These are phyloP conservation scores for Pyricularia grisea DNA, from an alignment of 2,329 filamentous ascomycete species.

Conservation along the genomic window DNA sequence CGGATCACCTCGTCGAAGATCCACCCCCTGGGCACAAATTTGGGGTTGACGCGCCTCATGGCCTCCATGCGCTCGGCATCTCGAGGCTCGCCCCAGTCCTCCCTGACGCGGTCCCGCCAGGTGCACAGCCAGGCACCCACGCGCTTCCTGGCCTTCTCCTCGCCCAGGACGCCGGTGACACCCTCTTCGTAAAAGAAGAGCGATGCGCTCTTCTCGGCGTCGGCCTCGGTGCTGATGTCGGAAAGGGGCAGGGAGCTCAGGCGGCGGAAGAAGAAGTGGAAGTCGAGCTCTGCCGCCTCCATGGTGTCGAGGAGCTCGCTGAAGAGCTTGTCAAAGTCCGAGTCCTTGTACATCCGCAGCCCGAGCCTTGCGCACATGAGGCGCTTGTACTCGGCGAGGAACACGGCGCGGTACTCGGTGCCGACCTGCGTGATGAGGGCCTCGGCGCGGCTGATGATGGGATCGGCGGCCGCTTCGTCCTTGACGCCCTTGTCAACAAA, in stretches of 20 bases:
- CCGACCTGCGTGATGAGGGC: slow-evolving; percentile 69
- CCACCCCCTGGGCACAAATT: slow-evolving; percentile 86
- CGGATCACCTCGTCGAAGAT: slow-evolving; percentile 88
- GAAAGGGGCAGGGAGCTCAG: slow-evolving; percentile 54
- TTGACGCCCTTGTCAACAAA: slow-evolving; percentile 66
- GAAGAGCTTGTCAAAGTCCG: slow-evolving; percentile 73
- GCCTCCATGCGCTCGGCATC: slow-evolving; percentile 56
- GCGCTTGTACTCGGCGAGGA: slow-evolving; percentile 80
- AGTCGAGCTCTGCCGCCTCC: slow-evolving; percentile 77
- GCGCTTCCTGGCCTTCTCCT: slow-evolving; percentile 54
- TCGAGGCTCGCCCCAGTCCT: slow-evolving; percentile 54
- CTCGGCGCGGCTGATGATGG: slow-evolving; percentile 73
- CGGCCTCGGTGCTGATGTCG: slow-evolving; percentile 55
- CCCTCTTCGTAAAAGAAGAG: slow-evolving; percentile 77
- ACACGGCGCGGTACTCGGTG: slow-evolving; percentile 82
- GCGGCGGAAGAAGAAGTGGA: slow-evolving; percentile 86
- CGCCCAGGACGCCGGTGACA: slow-evolving; percentile 45
- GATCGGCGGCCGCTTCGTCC: slow-evolving; percentile 57
- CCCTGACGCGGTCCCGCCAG: slow-evolving; percentile 62
- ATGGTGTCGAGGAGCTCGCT: slow-evolving; percentile 75
- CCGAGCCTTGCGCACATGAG: slow-evolving; percentile 77
- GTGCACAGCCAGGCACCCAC: slow-evolving; percentile 73
- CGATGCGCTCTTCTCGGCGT: slow-evolving; percentile 53
- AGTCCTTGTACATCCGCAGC: slow-evolving; percentile 56
- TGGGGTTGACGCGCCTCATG: slow-evolving; percentile 88